Conservation (phyloP, 2,329 filamentous ascomycete species). For the Ascosphaera aggregata region DNA sequence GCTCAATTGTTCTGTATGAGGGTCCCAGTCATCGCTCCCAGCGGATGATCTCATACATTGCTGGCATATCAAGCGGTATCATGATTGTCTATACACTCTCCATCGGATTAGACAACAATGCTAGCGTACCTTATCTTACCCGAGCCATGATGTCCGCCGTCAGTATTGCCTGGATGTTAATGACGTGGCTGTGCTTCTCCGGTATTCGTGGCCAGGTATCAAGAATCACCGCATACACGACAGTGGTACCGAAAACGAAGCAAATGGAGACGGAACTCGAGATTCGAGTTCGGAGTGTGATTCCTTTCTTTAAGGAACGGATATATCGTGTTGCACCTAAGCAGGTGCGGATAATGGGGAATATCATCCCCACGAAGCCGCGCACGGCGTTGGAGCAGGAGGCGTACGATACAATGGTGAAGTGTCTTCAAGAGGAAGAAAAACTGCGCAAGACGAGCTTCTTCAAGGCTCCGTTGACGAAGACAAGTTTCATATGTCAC, state of each 20-base stretch:
- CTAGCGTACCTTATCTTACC: conserved; percentile 2
- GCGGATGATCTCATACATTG: conserved; percentile 24
- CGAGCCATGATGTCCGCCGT: neutral
- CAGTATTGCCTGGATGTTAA: neutral
- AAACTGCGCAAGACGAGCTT: conserved; percentile 9
- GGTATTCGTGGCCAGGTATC: conserved; percentile 26
- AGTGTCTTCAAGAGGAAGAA: conserved; percentile 4
- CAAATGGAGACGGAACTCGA: conserved; percentile 12
- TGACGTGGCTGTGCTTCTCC: neutral
- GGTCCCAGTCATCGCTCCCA: conserved; percentile 33
- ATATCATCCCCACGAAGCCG: neutral
- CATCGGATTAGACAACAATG: conserved; percentile 27
- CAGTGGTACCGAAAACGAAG: neutral
- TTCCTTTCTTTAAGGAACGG: conserved; percentile 17
- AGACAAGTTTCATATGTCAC: conserved; percentile 12
- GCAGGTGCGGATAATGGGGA: neutral
- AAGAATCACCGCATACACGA: conserved; percentile 28
- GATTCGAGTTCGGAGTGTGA: conserved; percentile 14
- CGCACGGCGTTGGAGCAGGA: neutral
- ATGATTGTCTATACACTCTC: conserved; percentile 10
- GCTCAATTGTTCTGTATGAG: conserved; percentile 38
- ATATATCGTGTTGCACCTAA: conserved; percentile 9
- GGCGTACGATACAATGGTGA: conserved; percentile 1
- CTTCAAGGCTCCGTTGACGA: conserved; percentile 13
- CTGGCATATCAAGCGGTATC: conserved; percentile 14